Evolutionary conservation across 306 rosid species (phyloP), one percentile per base, ranked within the genome.

Genomic region (Rosa rugosa): DNA sequence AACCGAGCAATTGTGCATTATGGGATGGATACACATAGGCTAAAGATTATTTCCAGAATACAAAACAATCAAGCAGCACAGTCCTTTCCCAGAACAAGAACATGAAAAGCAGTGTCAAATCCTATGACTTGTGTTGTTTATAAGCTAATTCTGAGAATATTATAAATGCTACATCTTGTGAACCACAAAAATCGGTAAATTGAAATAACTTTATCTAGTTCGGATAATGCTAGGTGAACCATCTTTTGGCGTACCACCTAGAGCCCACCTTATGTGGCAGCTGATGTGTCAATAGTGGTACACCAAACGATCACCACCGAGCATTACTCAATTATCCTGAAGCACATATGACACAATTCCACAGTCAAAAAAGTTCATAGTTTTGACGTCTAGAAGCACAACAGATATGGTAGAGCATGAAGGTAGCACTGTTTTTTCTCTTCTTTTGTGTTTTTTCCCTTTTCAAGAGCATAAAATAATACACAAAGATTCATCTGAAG

Each of bases 401-500:
- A 56, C 25, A 72, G 38, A 31, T 23, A 73, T 6, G 34, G 40
- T 59, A 80, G 62, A 22, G 31, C 80, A 75, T 57, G 31, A 34
- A 63, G 41, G 17, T 23, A 67, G 71, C 34, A 53, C 59, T 53
- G 22, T 5, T 16, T 51, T 16, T 17, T 5, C 65, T 47, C 69
- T 53, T 6, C 9, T 53, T 8, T 64, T 65, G 17, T 66, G 18
- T 11, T n/a, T 3, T 8, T 12, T 8, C 7, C 36, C 11, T 13
- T 45, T 70, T 77, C 77, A 78, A n/a, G 71, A 5, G 73, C 47
- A 72, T 31, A 71, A 83, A 77, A 75, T 20, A 79, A 51, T 59
- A 25, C 36, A 66, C 13, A 76, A 71, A 66, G 8, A 72, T 53
- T 72, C 75, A 87, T 86, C 75, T 73, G 46, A 81, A 80, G 59